Evolutionary conservation across 2,329 filamentous ascomycete genomes (phyloP), one percentile per base, ranked within the genome.

Genomic region (Paramyrothecium roridum): DNA sequence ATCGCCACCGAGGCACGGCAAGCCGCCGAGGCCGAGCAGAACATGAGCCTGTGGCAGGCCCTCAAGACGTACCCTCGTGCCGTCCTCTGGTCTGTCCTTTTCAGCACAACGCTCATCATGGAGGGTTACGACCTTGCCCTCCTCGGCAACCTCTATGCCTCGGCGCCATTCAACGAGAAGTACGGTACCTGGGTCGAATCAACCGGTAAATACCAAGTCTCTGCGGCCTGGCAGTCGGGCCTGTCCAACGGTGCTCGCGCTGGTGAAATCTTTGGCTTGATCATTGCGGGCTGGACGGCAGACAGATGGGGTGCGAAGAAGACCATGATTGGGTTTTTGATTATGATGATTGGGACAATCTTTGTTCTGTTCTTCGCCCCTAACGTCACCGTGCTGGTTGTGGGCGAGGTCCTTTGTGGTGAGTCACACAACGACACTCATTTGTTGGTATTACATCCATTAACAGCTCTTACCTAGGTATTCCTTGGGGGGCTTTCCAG

Each of bases 181-280:
- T 83, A 76, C 56, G 80, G 80, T n/a, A 57, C 68, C 0, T 70
- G 67, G 22, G 62, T 67, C 12, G 57, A 61, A 2, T 58, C 60
- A 2, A 67, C 68, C 3, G 71, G 68, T 2, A 73, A 72, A 26
- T 80, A 80, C 54, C 70, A 76, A 37, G 69, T 86, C 22, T 76
- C 78, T 1, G 78, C 81, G 0, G 72, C 77, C 1, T 86, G 84
- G 84, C 82, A 85, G 64, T 78, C 80, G 1, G 82, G 76, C 0
- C 63, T 86, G 3, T 77, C 75, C 8, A 84, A 83, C 54, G 82
- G 79, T 17, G 77, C 78, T 0, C 70, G 76, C 2, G 77, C 77
- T 1, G 82, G 83, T 13, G 76, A 82, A 61, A 81, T 86, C 52
- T 61, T 84, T 11, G 83, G 83, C 0, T 67, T 84, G 2, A 72